Evolutionary conservation across 768 basidiomycete species (phyloP).

Genomic region (Floccularia luteovirens): DNA sequence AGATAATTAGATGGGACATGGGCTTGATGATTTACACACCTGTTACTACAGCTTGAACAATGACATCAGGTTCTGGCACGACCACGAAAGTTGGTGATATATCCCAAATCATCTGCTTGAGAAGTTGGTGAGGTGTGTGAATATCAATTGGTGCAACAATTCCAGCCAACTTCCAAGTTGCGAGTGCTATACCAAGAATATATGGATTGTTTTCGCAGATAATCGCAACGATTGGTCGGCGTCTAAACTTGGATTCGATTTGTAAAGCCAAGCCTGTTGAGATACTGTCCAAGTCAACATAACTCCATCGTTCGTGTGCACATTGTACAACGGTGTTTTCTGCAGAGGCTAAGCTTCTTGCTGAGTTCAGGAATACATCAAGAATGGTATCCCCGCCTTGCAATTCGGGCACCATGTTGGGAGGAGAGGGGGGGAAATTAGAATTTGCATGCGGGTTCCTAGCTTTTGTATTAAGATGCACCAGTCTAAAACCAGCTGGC

Average conservation of each 20-base stretch:
- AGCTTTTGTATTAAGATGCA: too few species aligned
- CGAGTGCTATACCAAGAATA: slow-evolving; percentile 19
- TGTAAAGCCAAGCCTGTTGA: slow-evolving; percentile 22
- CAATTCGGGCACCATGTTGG: too few species aligned
- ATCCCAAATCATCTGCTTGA: slow-evolving; percentile 22
- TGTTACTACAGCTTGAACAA: neutral
- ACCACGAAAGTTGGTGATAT: slow-evolving; percentile 19
- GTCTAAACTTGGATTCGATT: slow-evolving; percentile 14
- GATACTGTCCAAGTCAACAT: slow-evolving; percentile 22
- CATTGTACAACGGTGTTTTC: slow-evolving; percentile 19
- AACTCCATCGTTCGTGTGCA: slow-evolving; percentile 21
- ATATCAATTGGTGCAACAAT: slow-evolving; percentile 22
- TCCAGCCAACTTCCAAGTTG: slow-evolving; percentile 26
- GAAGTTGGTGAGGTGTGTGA: slow-evolving; percentile 21
- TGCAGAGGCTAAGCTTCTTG: neutral
- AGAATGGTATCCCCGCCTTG: neutral
- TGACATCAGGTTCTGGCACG: slow-evolving; percentile 12
- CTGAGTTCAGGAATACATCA: neutral
- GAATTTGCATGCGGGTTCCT: too few species aligned
- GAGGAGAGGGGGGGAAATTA: too few species aligned
- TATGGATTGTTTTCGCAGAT: slow-evolving; percentile 27
- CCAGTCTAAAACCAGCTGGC: too few species aligned
- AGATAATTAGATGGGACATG: neutral
- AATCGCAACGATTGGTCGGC: slow-evolving; percentile 21
- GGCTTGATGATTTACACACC: neutral